phyloP scores from a whole-genome alignment of 208 protist species.

The Trypanosoma scelopori region DNA sequence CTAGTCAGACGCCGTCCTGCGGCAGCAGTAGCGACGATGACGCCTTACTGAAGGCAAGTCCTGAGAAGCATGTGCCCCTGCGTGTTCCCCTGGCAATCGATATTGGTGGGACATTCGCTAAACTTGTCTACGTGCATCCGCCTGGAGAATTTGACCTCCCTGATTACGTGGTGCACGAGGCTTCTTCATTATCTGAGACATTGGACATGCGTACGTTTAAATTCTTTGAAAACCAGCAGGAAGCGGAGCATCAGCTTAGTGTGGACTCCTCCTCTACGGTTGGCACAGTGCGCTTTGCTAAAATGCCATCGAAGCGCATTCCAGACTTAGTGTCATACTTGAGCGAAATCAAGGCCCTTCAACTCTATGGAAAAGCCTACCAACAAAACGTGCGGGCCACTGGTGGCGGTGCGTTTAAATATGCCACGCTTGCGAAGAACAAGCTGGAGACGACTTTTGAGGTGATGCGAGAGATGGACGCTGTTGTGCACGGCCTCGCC shows the following conservation, averaged over 20 bases:
- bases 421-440: conserved; percentile 48
- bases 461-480: conserved; percentile 90
- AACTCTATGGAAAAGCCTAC: conserved; percentile 48
- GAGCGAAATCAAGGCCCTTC: conserved; percentile 26
- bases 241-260: conserved; percentile 41
- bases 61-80: conserved; percentile 25
- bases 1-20: neutral
- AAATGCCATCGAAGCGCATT: conserved; percentile 80
- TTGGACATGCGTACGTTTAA: conserved; percentile 55
- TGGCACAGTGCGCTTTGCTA: conserved; percentile 80
- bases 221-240: conserved; percentile 52
- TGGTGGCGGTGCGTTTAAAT: conserved; percentile 91
- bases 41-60: neutral
- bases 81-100: conserved; percentile 78
- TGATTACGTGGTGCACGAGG: conserved; percentile 54
- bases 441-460: conserved; percentile 63
- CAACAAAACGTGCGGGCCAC: conserved; percentile 68
- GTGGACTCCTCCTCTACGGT: conserved; percentile 37
- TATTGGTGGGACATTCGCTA: conserved; percentile 91
- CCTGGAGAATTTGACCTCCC: conserved; percentile 39
- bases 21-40: conserved; percentile 14
- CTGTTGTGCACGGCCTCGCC: conserved; percentile 88
- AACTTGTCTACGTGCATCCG: conserved; percentile 83
- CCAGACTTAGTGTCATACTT: conserved; percentile 75
- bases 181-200: conserved; percentile 73